Evolutionary conservation across 2,329 filamentous ascomycete genomes (phyloP), one percentile per base, ranked within the genome.

Genomic region (Epichloe hybrida): DNA sequence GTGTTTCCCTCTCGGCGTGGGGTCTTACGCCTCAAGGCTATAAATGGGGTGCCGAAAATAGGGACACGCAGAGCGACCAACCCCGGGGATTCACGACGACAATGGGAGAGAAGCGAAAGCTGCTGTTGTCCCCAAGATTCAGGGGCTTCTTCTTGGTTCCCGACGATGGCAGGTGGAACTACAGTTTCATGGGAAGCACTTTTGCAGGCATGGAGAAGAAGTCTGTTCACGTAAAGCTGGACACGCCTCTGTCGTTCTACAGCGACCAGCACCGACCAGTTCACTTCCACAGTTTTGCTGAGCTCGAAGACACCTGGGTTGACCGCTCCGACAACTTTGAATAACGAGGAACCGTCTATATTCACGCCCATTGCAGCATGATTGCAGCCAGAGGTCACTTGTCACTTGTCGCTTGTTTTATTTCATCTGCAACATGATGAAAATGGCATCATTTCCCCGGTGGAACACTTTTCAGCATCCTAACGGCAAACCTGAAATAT

Each of bases 11-110:
- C 48, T 87, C 88, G 5, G 90, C 93, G 0, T 98, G 91, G 89
- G 85, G 86, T 4, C 79, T 98, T 40, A 96, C 88, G 1, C 90
- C 93, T 1, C 75, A 84, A 55, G 93, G 93, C 49, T 96, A 95
- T 74, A 91, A 91, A 67, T 98, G 94, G 93, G 93, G 93, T 56
- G 88, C 83, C 1, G 88, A 96, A 64, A 98, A 98, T 76, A 91
- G 85, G 69, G 94, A 98, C 69, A 81, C 83, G 50, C 83, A 85
- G 59, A 95, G 87, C 55, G 93, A 98, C 66, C 88, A 95, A 66
- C 93, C 94, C 0, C 84, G 90, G 56, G 94, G 94, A 39, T 98
- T 98, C 73, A 84, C 83, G 52, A 94, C 88, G 27, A 81, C 74
- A 52, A 95, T 97, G 80, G 93, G 93, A 48, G 86, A 94, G 69